A percentile compares a stretch with the other conserved stretches of the same genome.
These are phyloP conservation scores for Clavispora vitiphila DNA, from an alignment of 805 yeast genomes.

Conservation along the genomic window DNA sequence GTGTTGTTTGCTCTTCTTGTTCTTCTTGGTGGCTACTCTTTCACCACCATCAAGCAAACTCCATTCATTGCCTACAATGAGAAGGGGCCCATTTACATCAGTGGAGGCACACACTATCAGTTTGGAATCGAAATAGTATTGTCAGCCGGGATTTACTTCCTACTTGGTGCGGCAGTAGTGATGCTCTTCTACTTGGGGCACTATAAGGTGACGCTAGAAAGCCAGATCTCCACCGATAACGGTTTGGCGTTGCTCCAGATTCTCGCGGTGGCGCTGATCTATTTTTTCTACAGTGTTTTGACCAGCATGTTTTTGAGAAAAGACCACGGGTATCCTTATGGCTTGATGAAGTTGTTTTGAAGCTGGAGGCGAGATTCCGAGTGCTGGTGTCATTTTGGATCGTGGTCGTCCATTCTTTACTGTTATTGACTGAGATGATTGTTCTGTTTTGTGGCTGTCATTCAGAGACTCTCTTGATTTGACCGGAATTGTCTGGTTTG, in stretches of 20 bases:
- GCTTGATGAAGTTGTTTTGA: conserved; percentile 26
- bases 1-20: conserved; percentile 38
- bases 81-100: conserved; percentile 48
- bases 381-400: no score
- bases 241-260: conserved; percentile 16
- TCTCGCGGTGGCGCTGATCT: conserved; percentile 19
- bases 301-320: conserved; percentile 42
- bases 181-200: conserved; percentile 35
- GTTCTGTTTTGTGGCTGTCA: no score
- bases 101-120: conserved; percentile 65
- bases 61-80: conserved; percentile 58
- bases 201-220: conserved; percentile 19
- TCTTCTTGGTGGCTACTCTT: conserved; percentile 60
- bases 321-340: conserved; percentile 47
- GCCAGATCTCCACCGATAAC: conserved; percentile 16
- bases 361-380: no score
- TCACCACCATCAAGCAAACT: conserved; percentile 52
- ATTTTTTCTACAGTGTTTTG: conserved; percentile 40
- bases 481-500: no score
- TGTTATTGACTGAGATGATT: no score
- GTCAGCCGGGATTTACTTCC: conserved; percentile 46
- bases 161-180: conserved; percentile 39
- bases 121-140: conserved; percentile 64
- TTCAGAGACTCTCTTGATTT: no score
- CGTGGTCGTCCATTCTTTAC: no score